Base-by-base conservation (phyloP, 768 basidiomycete genomes). In the Pleurotus djamor region DNA sequence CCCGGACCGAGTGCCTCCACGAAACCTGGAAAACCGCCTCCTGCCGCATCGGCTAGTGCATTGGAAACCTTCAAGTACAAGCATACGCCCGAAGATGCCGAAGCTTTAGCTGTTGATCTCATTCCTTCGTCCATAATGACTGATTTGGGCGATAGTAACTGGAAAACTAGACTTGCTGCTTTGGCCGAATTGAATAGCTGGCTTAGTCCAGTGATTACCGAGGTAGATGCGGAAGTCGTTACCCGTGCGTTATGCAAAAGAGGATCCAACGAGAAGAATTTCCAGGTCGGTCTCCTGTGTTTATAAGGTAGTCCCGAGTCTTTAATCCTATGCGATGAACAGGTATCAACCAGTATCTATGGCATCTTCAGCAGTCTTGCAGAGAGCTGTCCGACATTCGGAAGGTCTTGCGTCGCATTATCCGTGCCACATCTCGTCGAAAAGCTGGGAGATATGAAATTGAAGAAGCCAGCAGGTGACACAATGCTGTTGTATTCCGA, bases 211-310 rank as follows among this genome's bases (percentile, higher is more conserved):
- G 79, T 82, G 33, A 81, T 86, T 10, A 79, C 83, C 36, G 77
- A 79, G 0, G 74, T 92, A 1, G 96, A 99, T 64, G 86, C 89
- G 10, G 97, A 99, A 72, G 85, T 99, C 4, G 67, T 99, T 38
- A 84, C 98, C 16, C 82, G 96, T 28, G 88, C 91, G 64, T 74
- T 98, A 60, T 88, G 84, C 3, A 98, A 96, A 79, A 94, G 92
- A 63, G 94, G 96, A 2, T 98, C 94, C 95, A 83, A 81, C n/a
- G 97, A 99, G 76, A 98, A 97, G 79, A 99, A 98, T 67, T 99
- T 99, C 65, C 96, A 99, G 78, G 96, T 91, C 60, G 58, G 73
- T 67, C 5, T 28, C 21, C 21, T 14, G 45, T 17, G 12, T 34
- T 38, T 14, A 44, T 28, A 28, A 28, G 21, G 5, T 32, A 44